These are phyloP conservation scores for Sclerotinia glacialis DNA, from an alignment of 2,329 filamentous ascomycete species.

Conservation along the genomic window DNA sequence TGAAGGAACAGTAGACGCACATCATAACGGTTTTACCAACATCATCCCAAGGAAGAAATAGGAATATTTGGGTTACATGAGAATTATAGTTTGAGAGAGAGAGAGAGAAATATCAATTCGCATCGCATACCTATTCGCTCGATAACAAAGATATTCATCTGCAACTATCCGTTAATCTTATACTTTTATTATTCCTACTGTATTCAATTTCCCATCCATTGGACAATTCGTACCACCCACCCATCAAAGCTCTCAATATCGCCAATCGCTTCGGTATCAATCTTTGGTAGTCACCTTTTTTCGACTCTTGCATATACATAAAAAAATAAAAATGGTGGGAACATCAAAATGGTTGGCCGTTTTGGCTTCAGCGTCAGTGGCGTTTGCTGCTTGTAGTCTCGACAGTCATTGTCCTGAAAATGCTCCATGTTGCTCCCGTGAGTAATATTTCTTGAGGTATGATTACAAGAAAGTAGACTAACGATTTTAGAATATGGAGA, in stretches of 20 bases:
- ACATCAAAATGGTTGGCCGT: conserved; percentile 30
- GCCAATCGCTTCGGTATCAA: conserved; percentile 20
- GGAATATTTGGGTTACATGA: neutral
- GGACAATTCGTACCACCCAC: neutral
- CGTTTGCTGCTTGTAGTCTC: conserved; percentile 45
- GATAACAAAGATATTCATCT: neutral
- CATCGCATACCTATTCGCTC: conserved; percentile 5
- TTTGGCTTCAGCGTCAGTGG: conserved; percentile 33
- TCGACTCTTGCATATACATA: conserved; percentile 24
- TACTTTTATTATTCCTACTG: neutral
- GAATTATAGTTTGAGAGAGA: neutral
- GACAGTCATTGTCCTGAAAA: conserved; percentile 65
- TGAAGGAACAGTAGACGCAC: neutral
- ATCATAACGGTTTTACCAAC: neutral
- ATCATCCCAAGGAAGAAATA: neutral
- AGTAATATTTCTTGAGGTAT: conserved; percentile 39
- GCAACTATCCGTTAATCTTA: neutral
- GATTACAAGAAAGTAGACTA: conserved; percentile 15
- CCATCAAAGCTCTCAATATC: conserved; percentile 9
- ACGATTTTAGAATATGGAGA: conserved; percentile 72
- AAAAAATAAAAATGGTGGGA: conserved; percentile 34
- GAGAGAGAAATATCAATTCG: neutral
- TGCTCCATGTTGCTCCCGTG: conserved; percentile 77
- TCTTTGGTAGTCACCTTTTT: neutral
- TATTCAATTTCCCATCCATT: neutral